phyloP scores from a whole-genome alignment of 208 protist species.

The Crithidia bombi region DNA sequence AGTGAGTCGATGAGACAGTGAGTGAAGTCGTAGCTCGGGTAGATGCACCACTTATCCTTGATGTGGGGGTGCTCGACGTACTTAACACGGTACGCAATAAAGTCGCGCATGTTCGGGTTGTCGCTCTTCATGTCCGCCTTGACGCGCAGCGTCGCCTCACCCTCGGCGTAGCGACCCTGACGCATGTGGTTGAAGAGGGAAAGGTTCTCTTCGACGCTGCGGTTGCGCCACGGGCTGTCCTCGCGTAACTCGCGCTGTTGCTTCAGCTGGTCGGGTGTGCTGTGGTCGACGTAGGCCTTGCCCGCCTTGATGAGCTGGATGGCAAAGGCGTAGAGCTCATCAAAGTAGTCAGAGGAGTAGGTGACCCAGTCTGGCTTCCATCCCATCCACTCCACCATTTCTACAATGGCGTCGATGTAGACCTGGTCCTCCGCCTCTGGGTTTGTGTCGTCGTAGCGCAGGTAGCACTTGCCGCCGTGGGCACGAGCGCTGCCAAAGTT shows the following conservation, averaged over 20 bases:
- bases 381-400: constrained; percentile 94
- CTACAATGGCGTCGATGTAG: constrained; percentile 97
- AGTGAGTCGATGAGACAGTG: constrained; percentile 99
- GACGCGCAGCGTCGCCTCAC: constrained; percentile 97
- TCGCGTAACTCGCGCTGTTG: constrained; percentile 80
- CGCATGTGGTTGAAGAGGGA: constrained; percentile 94
- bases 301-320: constrained; percentile 97
- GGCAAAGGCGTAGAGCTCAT: constrained; percentile 97
- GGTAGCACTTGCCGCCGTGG: constrained; percentile 94
- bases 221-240: constrained; percentile 92
- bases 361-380: constrained; percentile 95
- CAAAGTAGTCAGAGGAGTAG: constrained; percentile 99
- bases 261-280: constrained; percentile 96
- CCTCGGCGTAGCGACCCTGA: constrained; percentile 96
- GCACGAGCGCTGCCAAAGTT: constrained; percentile 97
- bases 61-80: constrained; percentile 94
- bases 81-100: constrained; percentile 99
- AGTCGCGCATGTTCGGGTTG: constrained; percentile 99
- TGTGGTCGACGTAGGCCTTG: constrained; percentile 98
- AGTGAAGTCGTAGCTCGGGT: constrained; percentile 99
- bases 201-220: constrained; percentile 92
- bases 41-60: constrained; percentile 98
- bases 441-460: constrained; percentile 99
- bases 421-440: constrained; percentile 97
- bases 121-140: constrained; percentile 98